Conservation (phyloP, 2,329 filamentous ascomycete genomes). For the Sordariomycetes sp. region DNA sequence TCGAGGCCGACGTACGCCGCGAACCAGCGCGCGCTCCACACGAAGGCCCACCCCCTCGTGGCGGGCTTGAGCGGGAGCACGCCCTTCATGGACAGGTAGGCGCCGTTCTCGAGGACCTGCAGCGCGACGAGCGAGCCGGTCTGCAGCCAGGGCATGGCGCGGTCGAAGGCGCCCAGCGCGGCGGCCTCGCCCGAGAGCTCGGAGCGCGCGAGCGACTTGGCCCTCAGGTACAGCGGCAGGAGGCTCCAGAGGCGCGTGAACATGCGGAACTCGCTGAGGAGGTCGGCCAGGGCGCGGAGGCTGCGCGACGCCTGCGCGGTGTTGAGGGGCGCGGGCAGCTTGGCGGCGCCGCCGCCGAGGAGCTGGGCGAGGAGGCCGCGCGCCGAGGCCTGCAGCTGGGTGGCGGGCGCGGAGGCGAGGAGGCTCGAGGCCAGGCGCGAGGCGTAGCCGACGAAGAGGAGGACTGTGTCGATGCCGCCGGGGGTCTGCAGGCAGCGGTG, state of each 20-base stretch:
- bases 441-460: slow-evolving; percentile 59
- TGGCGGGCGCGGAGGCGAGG: slow-evolving; percentile 41
- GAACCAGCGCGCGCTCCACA: slow-evolving; percentile 75
- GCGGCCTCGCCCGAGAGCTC: slow-evolving; percentile 14
- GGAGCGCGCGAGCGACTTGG: slow-evolving; percentile 33
- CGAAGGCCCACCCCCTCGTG: slow-evolving; percentile 49
- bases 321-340: slow-evolving; percentile 29
- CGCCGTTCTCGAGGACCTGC: slow-evolving; percentile 75
- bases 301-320: slow-evolving; percentile 31
- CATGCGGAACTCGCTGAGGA: slow-evolving; percentile 62
- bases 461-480: slow-evolving; percentile 56
- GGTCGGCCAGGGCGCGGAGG: slow-evolving; percentile 49
- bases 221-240: slow-evolving; percentile 63
- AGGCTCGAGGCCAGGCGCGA: slow-evolving; percentile 43
- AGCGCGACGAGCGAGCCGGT: slow-evolving; percentile 57
- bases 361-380: slow-evolving; percentile 41
- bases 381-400: slow-evolving; percentile 43
- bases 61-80: slow-evolving; percentile 50
- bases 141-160: slow-evolving; percentile 53
- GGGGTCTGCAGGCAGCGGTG: slow-evolving; percentile 57
- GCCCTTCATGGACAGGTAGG: slow-evolving; percentile 65
- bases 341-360: slow-evolving; percentile 29
- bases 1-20: slow-evolving; percentile 67
- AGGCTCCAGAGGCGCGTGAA: slow-evolving; percentile 70
- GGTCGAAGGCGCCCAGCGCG: slow-evolving; percentile 29